phyloP scores from a whole-genome alignment of 495 filamentous ascomycete genomes.

The Pseudomonodictys pantanalensis region DNA sequence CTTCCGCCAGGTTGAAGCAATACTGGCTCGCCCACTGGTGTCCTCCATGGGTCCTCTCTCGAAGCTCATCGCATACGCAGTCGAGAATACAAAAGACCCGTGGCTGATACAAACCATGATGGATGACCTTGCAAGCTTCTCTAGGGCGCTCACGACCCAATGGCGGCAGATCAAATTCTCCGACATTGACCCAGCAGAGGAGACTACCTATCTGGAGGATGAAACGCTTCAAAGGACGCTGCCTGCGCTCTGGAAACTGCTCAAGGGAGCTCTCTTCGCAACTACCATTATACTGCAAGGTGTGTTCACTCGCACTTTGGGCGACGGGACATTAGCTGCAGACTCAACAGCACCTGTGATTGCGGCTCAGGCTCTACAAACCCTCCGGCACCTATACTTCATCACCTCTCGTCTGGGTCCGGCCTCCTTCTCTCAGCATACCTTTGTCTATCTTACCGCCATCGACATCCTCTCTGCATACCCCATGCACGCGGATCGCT shows the following conservation, averaged over 20 bases:
- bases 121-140: conserved; percentile 70
- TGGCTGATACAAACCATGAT: conserved; percentile 61
- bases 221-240: conserved; percentile 69
- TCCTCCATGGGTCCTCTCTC: conserved; percentile 76
- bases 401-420: conserved; percentile 75
- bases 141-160: conserved; percentile 66
- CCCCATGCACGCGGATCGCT: conserved; percentile 63
- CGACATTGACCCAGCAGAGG: conserved; percentile 75
- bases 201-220: conserved; percentile 62
- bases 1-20: conserved; percentile 44
- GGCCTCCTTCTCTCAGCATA: conserved; percentile 73
- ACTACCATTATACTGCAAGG: conserved; percentile 73
- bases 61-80: conserved; percentile 67
- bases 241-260: conserved; percentile 74
- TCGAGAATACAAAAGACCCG: conserved; percentile 63
- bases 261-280: conserved; percentile 77
- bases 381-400: conserved; percentile 82
- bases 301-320: conserved; percentile 64
- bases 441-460: conserved; percentile 82
- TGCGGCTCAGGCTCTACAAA: conserved; percentile 72
- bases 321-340: conserved; percentile 53
- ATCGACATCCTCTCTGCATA: conserved; percentile 82
- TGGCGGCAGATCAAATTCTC: conserved; percentile 86
- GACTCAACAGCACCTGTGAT: conserved; percentile 64
- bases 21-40: conserved; percentile 64